Base-by-base conservation (phyloP, 2,329 filamentous ascomycete species). In the Botrytis elliptica region DNA sequence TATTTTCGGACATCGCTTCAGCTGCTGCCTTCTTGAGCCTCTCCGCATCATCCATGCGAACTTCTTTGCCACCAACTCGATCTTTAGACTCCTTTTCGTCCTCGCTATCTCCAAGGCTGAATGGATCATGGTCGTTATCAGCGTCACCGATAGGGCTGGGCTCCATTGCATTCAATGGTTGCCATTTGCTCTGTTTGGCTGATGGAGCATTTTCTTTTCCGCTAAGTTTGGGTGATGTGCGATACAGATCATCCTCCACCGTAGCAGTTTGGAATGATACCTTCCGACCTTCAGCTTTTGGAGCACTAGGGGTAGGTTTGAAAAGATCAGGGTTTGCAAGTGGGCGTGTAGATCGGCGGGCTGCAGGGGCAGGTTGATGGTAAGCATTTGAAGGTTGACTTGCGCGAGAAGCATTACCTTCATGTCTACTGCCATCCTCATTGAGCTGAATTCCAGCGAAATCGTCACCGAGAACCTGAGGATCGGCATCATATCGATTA, bases 21-120 rank as follows among this genome's bases (percentile, higher is more conserved):
- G 82, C 81, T 8, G 91, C 89, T 2, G 89, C 90, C 81, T 91
- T 88, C 85, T 90, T 92, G 79, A 90, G 82, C 79, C 86, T 87
- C 79, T 90, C 91, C 75, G 81, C 76, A 76, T 82, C 82, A 57
- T 89, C 88, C 75, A 86, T 86, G 74, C 86, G 86, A 74, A 90
- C 86, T 71, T 89, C 87, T 76, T 85, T 79, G 79, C 87, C 86
- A 73, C 66, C 79, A 70, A 79, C 78, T 57, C 79, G 78, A 63
- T 88, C 87, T 84, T 94, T 96, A 25, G 85, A 83, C 71, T 95
- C 93, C 78, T 92, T 92, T 83, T 99, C 96, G 77, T 97, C 95
- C 78, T 98, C 95, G 80, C 94, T 97, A 79, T 98, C 95, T 8
- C 96, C 96, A 22, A 99, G 87, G 80, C 94, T 98, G 84, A 99